These are phyloP conservation scores for Dissophora globulifera DNA, from an alignment of 192 early-diverging fungal species.

Conservation along the genomic window DNA sequence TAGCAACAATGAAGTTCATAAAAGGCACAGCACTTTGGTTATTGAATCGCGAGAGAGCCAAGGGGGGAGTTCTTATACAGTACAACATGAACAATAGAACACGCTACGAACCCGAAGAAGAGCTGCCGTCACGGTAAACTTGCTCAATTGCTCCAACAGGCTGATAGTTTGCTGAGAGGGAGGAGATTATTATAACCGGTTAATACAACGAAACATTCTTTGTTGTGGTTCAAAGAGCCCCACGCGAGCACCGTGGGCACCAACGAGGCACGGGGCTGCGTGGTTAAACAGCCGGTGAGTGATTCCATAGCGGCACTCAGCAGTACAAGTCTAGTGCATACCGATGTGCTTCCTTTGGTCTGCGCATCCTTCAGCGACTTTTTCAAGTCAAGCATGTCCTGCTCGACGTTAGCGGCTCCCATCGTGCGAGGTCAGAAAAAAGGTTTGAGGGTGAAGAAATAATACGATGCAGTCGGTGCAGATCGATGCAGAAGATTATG, in stretches of 20 bases:
- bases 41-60: no score
- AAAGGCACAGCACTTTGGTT: no score
- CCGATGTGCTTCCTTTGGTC: conserved; percentile 33
- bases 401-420: conserved; percentile 36
- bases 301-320: no score
- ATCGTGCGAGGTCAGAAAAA: conserved; percentile 9
- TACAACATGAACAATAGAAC: not conserved
- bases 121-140: conserved; percentile 60
- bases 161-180: conserved; percentile 57
- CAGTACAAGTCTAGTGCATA: no score
- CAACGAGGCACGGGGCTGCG: no score
- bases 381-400: conserved; percentile 49
- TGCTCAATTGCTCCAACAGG: conserved; percentile 56
- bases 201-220: not conserved
- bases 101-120: conserved; percentile 64
- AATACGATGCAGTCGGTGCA: not conserved
- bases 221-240: not conserved
- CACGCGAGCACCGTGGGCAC: conserved; percentile 5
- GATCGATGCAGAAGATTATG: no score
- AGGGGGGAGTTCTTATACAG: no score
- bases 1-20: no score
- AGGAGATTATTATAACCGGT: not conserved
- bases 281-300: no score
- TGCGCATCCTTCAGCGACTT: conserved; percentile 47
- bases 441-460: not conserved